These are phyloP conservation scores for Aspergillus jensenii DNA, from an alignment of 2,329 filamentous ascomycete genomes.

Conservation along the genomic window DNA sequence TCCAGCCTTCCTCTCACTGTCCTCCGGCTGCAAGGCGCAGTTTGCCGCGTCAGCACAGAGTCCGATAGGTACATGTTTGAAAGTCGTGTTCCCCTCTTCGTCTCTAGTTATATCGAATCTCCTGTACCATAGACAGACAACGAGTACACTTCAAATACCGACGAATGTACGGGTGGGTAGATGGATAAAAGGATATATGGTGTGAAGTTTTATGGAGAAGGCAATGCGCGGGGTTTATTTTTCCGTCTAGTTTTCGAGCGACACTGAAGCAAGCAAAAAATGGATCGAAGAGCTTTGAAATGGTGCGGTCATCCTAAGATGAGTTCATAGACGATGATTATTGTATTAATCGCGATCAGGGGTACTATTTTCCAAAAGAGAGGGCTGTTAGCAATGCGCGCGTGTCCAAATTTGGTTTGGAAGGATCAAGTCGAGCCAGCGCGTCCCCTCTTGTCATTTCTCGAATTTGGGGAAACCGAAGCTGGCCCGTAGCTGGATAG, in stretches of 20 bases:
- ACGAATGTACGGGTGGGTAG: not conserved
- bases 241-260: not conserved
- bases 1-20: not conserved
- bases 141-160: not conserved
- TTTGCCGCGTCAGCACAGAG: not conserved
- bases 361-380: slow-evolving; percentile 59
- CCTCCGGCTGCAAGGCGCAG: not conserved
- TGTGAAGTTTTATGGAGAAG: not conserved
- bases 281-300: not conserved
- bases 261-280: not conserved
- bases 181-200: not conserved
- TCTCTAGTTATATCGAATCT: not conserved
- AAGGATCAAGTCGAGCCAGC: not conserved
- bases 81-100: not conserved
- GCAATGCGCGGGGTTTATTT: not conserved
- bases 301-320: slow-evolving; percentile 61
- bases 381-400: not conserved
- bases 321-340: slow-evolving; percentile 81
- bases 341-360: slow-evolving; percentile 76
- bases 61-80: not conserved
- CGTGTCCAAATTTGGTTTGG: not conserved
- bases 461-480: not conserved
- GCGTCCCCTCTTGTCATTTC: not conserved
- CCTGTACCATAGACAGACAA: not conserved
- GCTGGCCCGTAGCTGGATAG: not conserved